Conservation (phyloP, 805 yeast species). For the Brettanomyces custersianus region DNA sequence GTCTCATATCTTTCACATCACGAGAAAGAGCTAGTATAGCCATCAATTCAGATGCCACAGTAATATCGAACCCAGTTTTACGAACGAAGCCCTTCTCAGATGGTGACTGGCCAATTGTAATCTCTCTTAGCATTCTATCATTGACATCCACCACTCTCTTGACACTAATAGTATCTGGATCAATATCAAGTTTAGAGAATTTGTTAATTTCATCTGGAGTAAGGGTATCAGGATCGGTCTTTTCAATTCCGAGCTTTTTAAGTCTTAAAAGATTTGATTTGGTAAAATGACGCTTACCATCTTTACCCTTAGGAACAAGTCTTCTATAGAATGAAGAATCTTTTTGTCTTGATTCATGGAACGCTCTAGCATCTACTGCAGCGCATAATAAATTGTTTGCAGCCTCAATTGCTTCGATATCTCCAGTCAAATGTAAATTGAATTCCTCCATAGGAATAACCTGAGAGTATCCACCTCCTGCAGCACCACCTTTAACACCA, state of each 20-base stretch:
- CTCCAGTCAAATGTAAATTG: conserved; percentile 81
- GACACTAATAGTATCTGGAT: conserved; percentile 73
- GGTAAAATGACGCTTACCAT: conserved; percentile 61
- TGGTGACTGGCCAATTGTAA: conserved; percentile 74
- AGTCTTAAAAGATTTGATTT: conserved; percentile 60
- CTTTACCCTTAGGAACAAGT: conserved; percentile 59
- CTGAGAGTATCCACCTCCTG: conserved; percentile 85
- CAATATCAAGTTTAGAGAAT: conserved; percentile 66
- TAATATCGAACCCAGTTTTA: conserved; percentile 71
- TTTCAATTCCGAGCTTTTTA: conserved; percentile 56
- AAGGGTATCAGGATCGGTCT: conserved; percentile 64
- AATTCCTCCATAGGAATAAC: conserved; percentile 87
- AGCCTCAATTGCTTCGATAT: conserved; percentile 76
- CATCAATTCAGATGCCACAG: conserved; percentile 83
- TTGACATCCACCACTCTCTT: conserved; percentile 81
- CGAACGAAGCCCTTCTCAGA: conserved; percentile 70
- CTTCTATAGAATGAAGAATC: conserved; percentile 67
- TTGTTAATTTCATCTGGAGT: conserved; percentile 55
- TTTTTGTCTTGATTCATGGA: conserved; percentile 69
- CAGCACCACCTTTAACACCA: conserved; percentile 87
- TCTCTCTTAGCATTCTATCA: conserved; percentile 70
- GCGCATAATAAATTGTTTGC: conserved; percentile 79
- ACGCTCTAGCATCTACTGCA: conserved; percentile 79
- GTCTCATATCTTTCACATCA: conserved; percentile 63
- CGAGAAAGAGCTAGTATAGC: conserved; percentile 72